Evolutionary conservation across 495 filamentous ascomycete genomes (phyloP).

Genomic region (Aspergillus conjunctus): DNA sequence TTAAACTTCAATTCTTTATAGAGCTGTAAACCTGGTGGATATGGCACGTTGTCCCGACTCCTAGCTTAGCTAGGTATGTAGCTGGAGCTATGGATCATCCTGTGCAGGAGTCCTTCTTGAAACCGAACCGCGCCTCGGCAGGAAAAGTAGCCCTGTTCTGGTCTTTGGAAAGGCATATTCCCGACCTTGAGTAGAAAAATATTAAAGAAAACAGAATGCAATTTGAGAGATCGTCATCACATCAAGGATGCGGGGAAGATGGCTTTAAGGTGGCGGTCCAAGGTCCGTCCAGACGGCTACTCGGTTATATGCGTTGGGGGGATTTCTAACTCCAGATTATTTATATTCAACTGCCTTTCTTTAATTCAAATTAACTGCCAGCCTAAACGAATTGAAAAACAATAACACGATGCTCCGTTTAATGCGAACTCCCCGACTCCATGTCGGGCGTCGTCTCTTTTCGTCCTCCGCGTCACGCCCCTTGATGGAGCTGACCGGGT

Average conservation of each 20-base stretch:
- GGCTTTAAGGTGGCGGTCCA: constrained; percentile 4
- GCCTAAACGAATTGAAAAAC: background rate
- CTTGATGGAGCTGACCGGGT: constrained; percentile 72
- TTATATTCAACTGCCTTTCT: background rate
- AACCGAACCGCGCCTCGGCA: too few species aligned
- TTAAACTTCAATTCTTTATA: too few species aligned
- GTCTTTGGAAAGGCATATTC: too few species aligned
- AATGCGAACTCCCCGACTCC: background rate
- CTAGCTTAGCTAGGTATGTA: too few species aligned
- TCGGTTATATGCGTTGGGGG: constrained; percentile 17
- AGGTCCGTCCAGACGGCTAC: constrained; percentile 2
- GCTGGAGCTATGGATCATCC: too few species aligned
- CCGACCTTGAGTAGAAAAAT: too few species aligned
- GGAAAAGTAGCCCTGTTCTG: too few species aligned
- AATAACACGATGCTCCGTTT: constrained; percentile 8
- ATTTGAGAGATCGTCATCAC: too few species aligned
- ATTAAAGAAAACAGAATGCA: too few species aligned
- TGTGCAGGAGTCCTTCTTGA: too few species aligned
- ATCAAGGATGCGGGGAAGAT: constrained; percentile 3
- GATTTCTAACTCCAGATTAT: background rate
- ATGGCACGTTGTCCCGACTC: too few species aligned
- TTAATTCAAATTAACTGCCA: background rate
- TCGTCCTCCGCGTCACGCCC: constrained; percentile 34
- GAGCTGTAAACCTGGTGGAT: too few species aligned
- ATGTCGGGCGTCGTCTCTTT: constrained; percentile 24